Percentiles rank a stretch among this genome's conserved stretches.
Evolutionary conservation across 1,139 yeast species (phyloP).

Genomic region (Kodamaea arcana): DNA sequence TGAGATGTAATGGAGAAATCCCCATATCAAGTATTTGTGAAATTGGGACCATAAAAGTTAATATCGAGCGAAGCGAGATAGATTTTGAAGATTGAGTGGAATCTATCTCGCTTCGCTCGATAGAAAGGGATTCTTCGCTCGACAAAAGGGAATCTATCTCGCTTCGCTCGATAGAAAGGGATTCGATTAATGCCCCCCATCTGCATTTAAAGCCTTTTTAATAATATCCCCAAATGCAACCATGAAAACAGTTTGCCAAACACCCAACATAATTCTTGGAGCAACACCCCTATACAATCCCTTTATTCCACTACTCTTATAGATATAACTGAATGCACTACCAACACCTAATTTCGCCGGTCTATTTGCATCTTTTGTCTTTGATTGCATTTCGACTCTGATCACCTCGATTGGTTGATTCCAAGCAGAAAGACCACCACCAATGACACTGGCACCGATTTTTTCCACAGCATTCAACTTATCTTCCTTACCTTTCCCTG

Average conservation of each 20-base stretch:
- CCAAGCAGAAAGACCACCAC: conserved; percentile 98
- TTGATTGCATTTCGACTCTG: conserved; percentile 96
- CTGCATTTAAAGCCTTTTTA: conserved; percentile 42
- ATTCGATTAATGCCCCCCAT: conserved; percentile 22
- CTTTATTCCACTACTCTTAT: conserved; percentile 73
- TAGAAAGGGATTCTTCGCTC: too few species aligned
- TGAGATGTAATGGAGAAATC: too few species aligned
- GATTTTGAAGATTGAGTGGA: too few species aligned
- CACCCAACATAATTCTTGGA: conserved; percentile 93
- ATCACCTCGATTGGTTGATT: conserved; percentile 98
- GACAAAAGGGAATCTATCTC: too few species aligned
- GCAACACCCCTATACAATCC: conserved; percentile 96
- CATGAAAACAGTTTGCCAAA: conserved; percentile 99
- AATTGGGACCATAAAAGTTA: too few species aligned
- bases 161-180: too few species aligned
- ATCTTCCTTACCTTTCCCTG: conserved; percentile 59
- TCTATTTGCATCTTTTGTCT: conserved; percentile 88
- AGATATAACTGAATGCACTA: conserved; percentile 80
- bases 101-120: too few species aligned
- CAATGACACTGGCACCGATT: conserved; percentile 80
- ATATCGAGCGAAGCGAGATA: too few species aligned
- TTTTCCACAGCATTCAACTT: conserved; percentile 74
- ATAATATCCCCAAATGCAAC: conserved; percentile 95
- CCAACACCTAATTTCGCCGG: conserved; percentile 84
- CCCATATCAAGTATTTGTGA: too few species aligned